A percentile compares a stretch with the other conserved stretches of the same genome.
Conservation (phyloP, 345 rosid species). For the Firmiana major region DNA sequence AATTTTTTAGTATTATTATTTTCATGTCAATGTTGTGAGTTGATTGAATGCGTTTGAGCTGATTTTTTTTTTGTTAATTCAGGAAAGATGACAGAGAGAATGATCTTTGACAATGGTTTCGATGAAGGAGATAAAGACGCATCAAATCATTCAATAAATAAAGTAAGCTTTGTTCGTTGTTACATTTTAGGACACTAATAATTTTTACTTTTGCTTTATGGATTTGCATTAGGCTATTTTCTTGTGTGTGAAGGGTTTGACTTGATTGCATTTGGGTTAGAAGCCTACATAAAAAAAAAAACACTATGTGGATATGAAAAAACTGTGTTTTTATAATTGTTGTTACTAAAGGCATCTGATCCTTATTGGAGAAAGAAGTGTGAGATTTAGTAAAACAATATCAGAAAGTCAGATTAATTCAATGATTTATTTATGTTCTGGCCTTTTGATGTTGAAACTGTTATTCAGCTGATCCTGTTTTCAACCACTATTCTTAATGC, state of each 20-base stretch:
- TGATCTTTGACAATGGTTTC: constrained; percentile 26
- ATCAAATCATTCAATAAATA: constrained; percentile 22
- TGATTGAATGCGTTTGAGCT: background rate
- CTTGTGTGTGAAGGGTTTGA: background rate
- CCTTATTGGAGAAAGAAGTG: background rate
- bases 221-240: too few species aligned
- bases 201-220: background rate
- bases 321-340: background rate
- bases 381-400: too few species aligned
- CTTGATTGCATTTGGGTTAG: background rate
- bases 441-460: background rate
- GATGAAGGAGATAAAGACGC: constrained; percentile 25
- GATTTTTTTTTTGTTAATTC: constrained; percentile 9
- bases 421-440: background rate
- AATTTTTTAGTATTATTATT: background rate
- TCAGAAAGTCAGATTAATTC: background rate
- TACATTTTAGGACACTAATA: background rate
- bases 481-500: background rate
- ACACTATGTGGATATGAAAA: background rate
- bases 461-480: background rate
- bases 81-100: constrained; percentile 37
- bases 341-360: background rate
- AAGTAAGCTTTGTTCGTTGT: constrained; percentile 29
- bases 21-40: background rate
- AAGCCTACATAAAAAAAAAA: background rate